phyloP scores from a whole-genome alignment of 129 eudicot species.

The Erigeron canadensis region DNA sequence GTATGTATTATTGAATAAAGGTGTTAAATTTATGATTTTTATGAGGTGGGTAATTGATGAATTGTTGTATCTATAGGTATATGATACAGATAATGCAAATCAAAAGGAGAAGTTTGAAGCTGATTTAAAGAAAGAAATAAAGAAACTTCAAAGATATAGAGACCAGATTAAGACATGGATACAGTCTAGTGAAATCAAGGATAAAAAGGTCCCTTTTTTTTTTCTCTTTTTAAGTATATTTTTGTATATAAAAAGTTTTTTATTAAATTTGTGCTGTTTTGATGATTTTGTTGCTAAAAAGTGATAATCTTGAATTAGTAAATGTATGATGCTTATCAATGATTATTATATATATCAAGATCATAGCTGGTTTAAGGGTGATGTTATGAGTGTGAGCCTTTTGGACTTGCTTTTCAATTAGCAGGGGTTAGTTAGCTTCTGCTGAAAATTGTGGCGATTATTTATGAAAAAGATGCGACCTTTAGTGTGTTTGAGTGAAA shows the following conservation, averaged over 20 bases:
- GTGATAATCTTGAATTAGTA: too few species aligned
- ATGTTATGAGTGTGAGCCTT: too few species aligned
- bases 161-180: constrained; percentile 99
- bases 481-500: too few species aligned
- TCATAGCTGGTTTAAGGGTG: too few species aligned
- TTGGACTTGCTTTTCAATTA: too few species aligned
- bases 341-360: too few species aligned
- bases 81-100: constrained; percentile 93
- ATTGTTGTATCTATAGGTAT: constrained; percentile 52
- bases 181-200: constrained; percentile 97
- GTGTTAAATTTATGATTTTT: neutral
- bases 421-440: too few species aligned
- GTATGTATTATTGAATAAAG: neutral
- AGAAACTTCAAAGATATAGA: constrained; percentile 91
- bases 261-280: neutral
- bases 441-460: too few species aligned
- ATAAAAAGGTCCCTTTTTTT: constrained; percentile 72
- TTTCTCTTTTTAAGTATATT: neutral
- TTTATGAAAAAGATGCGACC: too few species aligned
- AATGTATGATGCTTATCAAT: too few species aligned
- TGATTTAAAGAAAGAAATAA: constrained; percentile 97
- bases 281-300: neutral
- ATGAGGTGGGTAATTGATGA: neutral
- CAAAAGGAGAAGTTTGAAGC: constrained; percentile 99
- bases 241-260: neutral